Base-by-base conservation (phyloP, 805 yeast genomes). In the Starmerella ratchasimensis region DNA sequence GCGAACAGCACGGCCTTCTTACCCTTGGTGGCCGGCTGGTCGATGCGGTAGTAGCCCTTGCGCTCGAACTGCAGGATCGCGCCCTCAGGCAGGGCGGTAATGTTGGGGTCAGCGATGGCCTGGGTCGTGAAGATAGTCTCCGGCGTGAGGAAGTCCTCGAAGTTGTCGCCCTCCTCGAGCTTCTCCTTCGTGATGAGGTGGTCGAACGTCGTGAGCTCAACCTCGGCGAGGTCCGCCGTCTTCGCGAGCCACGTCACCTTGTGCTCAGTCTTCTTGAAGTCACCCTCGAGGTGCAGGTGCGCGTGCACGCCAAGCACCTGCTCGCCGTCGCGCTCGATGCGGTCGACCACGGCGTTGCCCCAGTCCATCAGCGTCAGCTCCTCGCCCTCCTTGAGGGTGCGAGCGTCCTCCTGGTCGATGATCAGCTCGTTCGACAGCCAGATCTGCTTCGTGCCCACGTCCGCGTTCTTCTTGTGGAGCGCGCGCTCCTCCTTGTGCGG, bases 281-380 rank as follows among this genome's bases (percentile, higher is more conserved):
- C 97, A 63, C 97, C 97, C 49, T 81, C 95, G 55, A 88, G 70
- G 60, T 88, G 79, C 52, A 88, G 67, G 51, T 74, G 77, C 39
- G 83, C 94, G 37, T 72, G 78, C 44, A 88, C 64, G 3, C 76
- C 64, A 33, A 65, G 67, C 39, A 79, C 79, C 31, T 58, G 59
- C 33, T 61, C 70, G 42, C 71, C 79, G 46, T 73, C 75, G 58
- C 71, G 76, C 57, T 62, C 63, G 55, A 86, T 70, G 58, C 73
- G 72, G 48, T 78, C 71, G 48, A 86, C 65, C 48, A 88, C 79
- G 41, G 75, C 80, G 59, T 88, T 88, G 69, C 96, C 97, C 97
- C 97, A 88, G 63, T 88, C 96, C 97, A 88, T 88, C 54, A 88
- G 71, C n/a, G 97, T 88, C 46, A 86, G 68, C 65, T 88, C 97